Percentiles rank a stretch among this genome's conserved stretches.
These are phyloP conservation scores for Arthroderma uncinatum DNA, from an alignment of 2,329 filamentous ascomycete genomes.

Conservation along the genomic window DNA sequence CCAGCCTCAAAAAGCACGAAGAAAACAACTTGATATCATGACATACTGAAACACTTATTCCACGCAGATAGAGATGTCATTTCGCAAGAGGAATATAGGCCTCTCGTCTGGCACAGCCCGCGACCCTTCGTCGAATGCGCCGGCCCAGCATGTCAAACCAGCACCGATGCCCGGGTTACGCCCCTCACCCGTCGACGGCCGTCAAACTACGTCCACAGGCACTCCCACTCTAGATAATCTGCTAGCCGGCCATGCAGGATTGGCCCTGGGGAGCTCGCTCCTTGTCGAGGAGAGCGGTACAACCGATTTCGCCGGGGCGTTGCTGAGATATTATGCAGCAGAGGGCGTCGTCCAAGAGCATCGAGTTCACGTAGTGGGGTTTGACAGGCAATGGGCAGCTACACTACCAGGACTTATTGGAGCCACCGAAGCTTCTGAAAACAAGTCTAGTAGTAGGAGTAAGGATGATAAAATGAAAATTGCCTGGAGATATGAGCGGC, in stretches of 20 bases:
- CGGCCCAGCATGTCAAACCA: slow-evolving; percentile 15
- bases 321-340: slow-evolving; percentile 81
- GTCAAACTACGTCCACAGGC: slow-evolving; percentile 81
- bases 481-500: slow-evolving; percentile 87
- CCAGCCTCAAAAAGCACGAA: not conserved
- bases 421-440: slow-evolving; percentile 37
- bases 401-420: slow-evolving; percentile 66
- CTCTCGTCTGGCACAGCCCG: slow-evolving; percentile 34
- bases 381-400: slow-evolving; percentile 66
- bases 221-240: slow-evolving; percentile 74
- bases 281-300: slow-evolving; percentile 82
- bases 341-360: slow-evolving; percentile 90
- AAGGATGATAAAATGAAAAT: slow-evolving; percentile 86
- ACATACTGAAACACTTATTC: not conserved
- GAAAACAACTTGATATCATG: not conserved
- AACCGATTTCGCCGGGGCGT: slow-evolving; percentile 79
- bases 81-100: slow-evolving; percentile 55
- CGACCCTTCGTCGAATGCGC: slow-evolving; percentile 11
- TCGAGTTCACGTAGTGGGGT: slow-evolving; percentile 71
- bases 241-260: slow-evolving; percentile 73
- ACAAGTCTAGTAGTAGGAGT: slow-evolving; percentile 30
- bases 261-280: slow-evolving; percentile 69
- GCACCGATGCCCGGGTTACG: slow-evolving; percentile 48
- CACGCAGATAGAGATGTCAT: slow-evolving; percentile 44
- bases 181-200: slow-evolving; percentile 79